Percentiles rank a stretch among this genome's conserved stretches.
phyloP scores from a whole-genome alignment of 2,329 filamentous ascomycete genomes.

The Periconia digitata region DNA sequence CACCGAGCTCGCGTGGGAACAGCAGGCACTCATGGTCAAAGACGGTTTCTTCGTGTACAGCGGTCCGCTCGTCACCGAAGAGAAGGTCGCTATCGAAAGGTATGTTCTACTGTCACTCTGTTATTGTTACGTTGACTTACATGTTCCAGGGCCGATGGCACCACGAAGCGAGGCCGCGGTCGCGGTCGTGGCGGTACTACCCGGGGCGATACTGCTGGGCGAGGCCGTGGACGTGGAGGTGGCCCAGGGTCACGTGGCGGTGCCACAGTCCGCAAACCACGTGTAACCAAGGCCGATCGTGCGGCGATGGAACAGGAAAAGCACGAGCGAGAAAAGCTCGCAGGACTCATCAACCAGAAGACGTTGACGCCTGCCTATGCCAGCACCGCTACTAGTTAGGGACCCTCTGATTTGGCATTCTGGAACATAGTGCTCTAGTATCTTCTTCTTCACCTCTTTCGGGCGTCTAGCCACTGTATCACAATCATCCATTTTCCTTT shows the following conservation, averaged over 20 bases:
- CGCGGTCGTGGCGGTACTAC: constrained; percentile 55
- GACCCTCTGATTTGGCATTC: background rate
- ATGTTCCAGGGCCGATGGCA: constrained; percentile 65
- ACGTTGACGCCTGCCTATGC: constrained; percentile 10
- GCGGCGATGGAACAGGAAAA: constrained; percentile 81
- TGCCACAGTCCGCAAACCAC: constrained; percentile 74
- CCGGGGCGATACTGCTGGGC: constrained; percentile 43
- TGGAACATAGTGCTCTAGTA: no score
- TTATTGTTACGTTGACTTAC: constrained; percentile 24
- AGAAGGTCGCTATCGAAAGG: constrained; percentile 70
- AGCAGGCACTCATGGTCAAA: constrained; percentile 88
- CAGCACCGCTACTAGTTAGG: constrained; percentile 14
- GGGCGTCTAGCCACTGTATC: background rate
- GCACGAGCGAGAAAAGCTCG: constrained; percentile 66
- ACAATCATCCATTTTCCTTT: constrained; percentile 7
- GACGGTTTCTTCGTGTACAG: constrained; percentile 99
- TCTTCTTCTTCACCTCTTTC: background rate
- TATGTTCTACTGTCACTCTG: constrained; percentile 38
- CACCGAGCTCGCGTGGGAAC: constrained; percentile 92
- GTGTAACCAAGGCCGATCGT: constrained; percentile 83
- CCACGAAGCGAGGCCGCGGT: constrained; percentile 67
- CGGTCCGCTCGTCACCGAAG: constrained; percentile 84
- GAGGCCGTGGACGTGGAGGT: constrained; percentile 51
- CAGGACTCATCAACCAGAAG: constrained; percentile 32
- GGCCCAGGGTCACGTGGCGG: constrained; percentile 76